Percentiles rank a stretch among this genome's conserved stretches.
These are phyloP conservation scores for Amphirosellinia nigrospora DNA, from an alignment of 495 filamentous ascomycete species.

Conservation along the genomic window DNA sequence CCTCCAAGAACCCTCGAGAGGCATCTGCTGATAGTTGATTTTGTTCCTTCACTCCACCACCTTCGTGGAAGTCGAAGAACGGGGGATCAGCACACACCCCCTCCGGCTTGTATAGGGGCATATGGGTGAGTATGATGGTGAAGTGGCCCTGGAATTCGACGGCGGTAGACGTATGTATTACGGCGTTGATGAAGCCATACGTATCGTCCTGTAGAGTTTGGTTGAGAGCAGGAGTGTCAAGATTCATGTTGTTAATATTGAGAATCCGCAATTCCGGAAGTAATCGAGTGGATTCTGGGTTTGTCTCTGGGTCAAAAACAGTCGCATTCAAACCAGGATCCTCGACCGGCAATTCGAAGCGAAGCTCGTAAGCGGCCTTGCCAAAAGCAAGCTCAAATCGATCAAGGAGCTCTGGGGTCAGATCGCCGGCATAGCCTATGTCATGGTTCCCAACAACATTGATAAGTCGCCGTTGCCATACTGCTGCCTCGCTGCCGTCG, in stretches of 20 bases:
- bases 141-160: conserved; percentile 70
- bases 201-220: conserved; percentile 68
- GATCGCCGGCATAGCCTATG: conserved; percentile 92
- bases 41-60: conserved; percentile 82
- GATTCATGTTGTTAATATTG: conserved; percentile 87
- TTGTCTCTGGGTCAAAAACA: conserved; percentile 41
- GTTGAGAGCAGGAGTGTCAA: conserved; percentile 79
- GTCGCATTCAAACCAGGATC: conserved; percentile 40
- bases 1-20: conserved; percentile 72
- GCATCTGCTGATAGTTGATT: conserved; percentile 80
- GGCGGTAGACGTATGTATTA: conserved; percentile 69
- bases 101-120: conserved; percentile 82
- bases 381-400: conserved; percentile 87
- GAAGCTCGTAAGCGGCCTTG: conserved; percentile 82
- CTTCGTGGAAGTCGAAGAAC: conserved; percentile 73
- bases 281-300: conserved; percentile 47
- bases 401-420: conserved; percentile 70
- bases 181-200: conserved; percentile 76
- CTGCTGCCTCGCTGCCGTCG: conserved; percentile 47
- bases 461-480: conserved; percentile 79
- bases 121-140: conserved; percentile 87
- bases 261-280: conserved; percentile 75
- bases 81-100: conserved; percentile 87
- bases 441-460: conserved; percentile 95
- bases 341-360: conserved; percentile 65